Percentiles rank a stretch among this genome's conserved stretches.
Conservation (phyloP, 345 rosid species). For the Melaleuca quinquenervia region DNA sequence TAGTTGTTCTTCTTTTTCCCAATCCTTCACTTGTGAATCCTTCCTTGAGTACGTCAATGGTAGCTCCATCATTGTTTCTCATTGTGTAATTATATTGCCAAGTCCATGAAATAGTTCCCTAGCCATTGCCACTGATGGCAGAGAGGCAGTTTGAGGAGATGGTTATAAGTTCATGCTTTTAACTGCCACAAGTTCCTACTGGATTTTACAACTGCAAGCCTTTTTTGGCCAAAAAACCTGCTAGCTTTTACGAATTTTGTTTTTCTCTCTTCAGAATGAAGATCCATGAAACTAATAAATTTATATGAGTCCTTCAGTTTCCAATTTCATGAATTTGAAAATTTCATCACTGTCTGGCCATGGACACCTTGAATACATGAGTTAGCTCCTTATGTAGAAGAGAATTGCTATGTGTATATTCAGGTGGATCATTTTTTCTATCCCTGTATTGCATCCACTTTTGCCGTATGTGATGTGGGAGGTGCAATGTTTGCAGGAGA, state of each 20-base stretch:
- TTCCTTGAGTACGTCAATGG: background rate
- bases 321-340: background rate
- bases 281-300: background rate
- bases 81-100: background rate
- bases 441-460: background rate
- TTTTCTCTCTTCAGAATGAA: background rate
- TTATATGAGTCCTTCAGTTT: background rate
- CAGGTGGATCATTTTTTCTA: background rate
- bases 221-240: background rate
- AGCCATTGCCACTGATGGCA: background rate
- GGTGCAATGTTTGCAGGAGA: conserved; percentile 53
- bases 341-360: background rate
- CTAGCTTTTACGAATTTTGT: background rate
- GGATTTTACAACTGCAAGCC: background rate
- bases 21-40: background rate
- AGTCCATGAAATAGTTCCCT: background rate
- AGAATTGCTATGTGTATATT: background rate
- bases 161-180: background rate
- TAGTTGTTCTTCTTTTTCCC: background rate
- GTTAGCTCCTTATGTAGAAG: background rate
- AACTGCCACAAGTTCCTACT: background rate
- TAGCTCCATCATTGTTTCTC: background rate
- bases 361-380: background rate
- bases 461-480: background rate
- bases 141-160: background rate